Conservation (phyloP, 805 yeast genomes). For the Tetrapisispora taiwanensis region DNA sequence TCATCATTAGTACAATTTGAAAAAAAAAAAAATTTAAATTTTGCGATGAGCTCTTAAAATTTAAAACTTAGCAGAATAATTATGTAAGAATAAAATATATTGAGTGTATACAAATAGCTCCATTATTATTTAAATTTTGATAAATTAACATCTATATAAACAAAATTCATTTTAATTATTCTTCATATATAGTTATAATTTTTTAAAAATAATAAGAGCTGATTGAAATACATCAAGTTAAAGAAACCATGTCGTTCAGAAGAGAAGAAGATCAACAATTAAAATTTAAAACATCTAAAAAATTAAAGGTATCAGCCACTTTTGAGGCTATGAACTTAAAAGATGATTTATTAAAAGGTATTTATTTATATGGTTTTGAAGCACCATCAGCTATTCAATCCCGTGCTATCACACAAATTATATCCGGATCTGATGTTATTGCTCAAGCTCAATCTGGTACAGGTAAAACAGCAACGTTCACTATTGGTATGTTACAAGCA, state of each 20-base stretch:
- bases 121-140: too few relatives aligned
- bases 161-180: too few relatives aligned
- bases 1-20: background rate
- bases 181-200: too few relatives aligned
- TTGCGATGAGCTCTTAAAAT: constrained; percentile 5
- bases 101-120: too few relatives aligned
- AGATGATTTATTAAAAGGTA: constrained; percentile 49
- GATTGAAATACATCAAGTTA: too few relatives aligned
- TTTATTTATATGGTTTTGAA: constrained; percentile 87
- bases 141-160: too few relatives aligned
- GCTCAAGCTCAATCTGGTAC: constrained; percentile 99
- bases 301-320: constrained; percentile 40
- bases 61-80: background rate
- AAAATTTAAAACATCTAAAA: constrained; percentile 53
- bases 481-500: constrained; percentile 85
- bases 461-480: constrained; percentile 98
- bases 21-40: background rate
- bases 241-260: constrained; percentile 47
- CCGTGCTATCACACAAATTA: constrained; percentile 90
- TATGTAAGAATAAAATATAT: background rate
- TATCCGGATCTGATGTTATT: constrained; percentile 84
- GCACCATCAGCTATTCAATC: constrained; percentile 95
- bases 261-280: constrained; percentile 49
- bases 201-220: too few relatives aligned
- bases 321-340: constrained; percentile 71